Conservation (phyloP, 2,329 filamentous ascomycete genomes). For the Ceratocystis smalleyi region DNA sequence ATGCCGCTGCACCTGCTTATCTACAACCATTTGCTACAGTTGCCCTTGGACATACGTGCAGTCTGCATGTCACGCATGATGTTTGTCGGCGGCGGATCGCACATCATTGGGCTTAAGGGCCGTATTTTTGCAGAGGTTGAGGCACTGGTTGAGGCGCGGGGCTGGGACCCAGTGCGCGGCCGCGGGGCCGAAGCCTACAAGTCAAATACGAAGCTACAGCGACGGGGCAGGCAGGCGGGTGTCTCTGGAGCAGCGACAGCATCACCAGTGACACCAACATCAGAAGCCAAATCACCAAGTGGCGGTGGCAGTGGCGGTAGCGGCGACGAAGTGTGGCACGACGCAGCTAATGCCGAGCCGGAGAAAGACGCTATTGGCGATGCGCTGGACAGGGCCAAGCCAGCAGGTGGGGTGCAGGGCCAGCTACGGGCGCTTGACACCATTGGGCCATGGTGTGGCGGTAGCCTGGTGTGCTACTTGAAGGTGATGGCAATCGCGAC, state of each 20-base stretch:
- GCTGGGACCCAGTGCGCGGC: slow-evolving; percentile 64
- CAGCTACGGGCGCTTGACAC: slow-evolving; percentile 50
- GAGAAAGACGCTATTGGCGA: slow-evolving; percentile 44
- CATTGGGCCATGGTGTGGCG: slow-evolving; percentile 59
- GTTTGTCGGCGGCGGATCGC: slow-evolving; percentile 67
- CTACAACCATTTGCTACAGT: slow-evolving; percentile 56
- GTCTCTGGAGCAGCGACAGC: too few relatives aligned
- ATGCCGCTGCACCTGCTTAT: slow-evolving; percentile 60
- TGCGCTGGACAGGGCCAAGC: slow-evolving; percentile 33
- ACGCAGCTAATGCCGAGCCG: slow-evolving; percentile 31
- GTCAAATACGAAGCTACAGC: slow-evolving; percentile 30
- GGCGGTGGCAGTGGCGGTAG: slow-evolving; percentile 8
- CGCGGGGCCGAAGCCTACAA: slow-evolving; percentile 45
- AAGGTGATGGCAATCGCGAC: slow-evolving; percentile 53
- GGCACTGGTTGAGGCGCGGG: slow-evolving; percentile 46
- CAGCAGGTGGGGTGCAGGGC: slow-evolving; percentile 31
- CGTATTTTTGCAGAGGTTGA: slow-evolving; percentile 64
- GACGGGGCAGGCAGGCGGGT: slow-evolving; percentile 19
- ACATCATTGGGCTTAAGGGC: slow-evolving; percentile 62
- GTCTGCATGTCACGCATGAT: slow-evolving; percentile 79
- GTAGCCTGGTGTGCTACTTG: slow-evolving; percentile 52
- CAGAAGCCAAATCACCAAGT: slow-evolving; percentile 15
- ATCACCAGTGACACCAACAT: too few relatives aligned
- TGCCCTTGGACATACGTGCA: slow-evolving; percentile 69
- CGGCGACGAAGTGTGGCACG: slow-evolving; percentile 25